A percentile compares a stretch with the other conserved stretches of the same genome.
These are phyloP conservation scores for Lolium perenne DNA, from an alignment of 176 grass and related monocot genomes.

Conservation along the genomic window DNA sequence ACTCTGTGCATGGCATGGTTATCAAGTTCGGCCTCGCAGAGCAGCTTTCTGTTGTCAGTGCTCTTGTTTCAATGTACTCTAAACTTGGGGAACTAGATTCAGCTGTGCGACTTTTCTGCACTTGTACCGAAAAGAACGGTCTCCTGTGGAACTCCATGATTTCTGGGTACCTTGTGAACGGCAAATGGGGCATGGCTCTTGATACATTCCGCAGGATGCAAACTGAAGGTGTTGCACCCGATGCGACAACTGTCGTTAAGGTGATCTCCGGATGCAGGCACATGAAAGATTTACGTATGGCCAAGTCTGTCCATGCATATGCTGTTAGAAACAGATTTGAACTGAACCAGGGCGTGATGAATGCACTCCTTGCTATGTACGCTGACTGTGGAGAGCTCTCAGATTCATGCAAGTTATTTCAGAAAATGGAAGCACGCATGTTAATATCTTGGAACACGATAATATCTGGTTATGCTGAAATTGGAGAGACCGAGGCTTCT, in stretches of 20 bases:
- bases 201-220: constrained; percentile 52
- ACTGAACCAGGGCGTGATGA: constrained; percentile 48
- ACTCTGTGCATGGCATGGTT: constrained; percentile 60
- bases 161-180: constrained; percentile 66
- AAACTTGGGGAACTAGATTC: constrained; percentile 55
- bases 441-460: constrained; percentile 83
- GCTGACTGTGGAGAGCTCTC: constrained; percentile 50
- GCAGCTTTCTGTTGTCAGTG: constrained; percentile 58
- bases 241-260: constrained; percentile 59
- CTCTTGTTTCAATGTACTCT: constrained; percentile 76
- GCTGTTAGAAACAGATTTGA: constrained; percentile 59
- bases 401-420: constrained; percentile 55
- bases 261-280: constrained; percentile 54
- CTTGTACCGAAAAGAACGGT: constrained; percentile 36
- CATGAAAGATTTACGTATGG: constrained; percentile 45
- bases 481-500: constrained; percentile 42
- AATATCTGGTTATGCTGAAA: constrained; percentile 63
- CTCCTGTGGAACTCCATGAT: constrained; percentile 78
- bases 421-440: constrained; percentile 35
- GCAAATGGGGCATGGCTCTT: constrained; percentile 42
- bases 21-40: constrained; percentile 60
- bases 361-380: constrained; percentile 69
- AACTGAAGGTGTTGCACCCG: constrained; percentile 45
- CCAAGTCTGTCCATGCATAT: constrained; percentile 70
- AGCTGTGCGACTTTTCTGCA: constrained; percentile 48